Evolutionary conservation across 441 rosid genomes (phyloP).

Genomic region (Populus tomentosa): DNA sequence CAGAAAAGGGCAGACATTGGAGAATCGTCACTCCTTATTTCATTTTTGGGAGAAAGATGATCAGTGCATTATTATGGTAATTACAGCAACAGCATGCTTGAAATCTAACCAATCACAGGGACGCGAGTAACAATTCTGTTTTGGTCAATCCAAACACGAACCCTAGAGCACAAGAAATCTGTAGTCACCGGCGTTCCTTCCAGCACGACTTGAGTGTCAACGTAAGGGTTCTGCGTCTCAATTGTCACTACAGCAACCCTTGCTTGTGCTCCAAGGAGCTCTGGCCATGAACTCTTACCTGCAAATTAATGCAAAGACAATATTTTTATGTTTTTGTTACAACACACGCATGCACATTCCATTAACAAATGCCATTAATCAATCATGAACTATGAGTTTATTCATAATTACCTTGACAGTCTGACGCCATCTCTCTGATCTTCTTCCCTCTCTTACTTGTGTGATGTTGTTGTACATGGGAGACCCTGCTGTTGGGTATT

Average conservation of each 20-base stretch:
- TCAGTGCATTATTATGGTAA: no score
- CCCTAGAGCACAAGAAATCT: conserved; percentile 33
- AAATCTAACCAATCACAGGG: conserved; percentile 5
- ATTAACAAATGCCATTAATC: not conserved
- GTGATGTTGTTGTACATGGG: not conserved
- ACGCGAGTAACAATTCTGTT: not conserved
- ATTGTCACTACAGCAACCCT: not conserved
- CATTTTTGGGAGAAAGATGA: no score
- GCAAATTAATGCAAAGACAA: not conserved
- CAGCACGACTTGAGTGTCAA: conserved; percentile 28
- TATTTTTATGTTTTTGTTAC: not conserved
- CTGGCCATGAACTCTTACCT: conserved; percentile 26
- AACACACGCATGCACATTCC: not conserved
- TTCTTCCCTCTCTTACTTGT: not conserved
- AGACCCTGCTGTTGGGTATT: not conserved
- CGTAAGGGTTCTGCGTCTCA: conserved; percentile 26
- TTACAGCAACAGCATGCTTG: no score
- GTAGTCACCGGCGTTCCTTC: conserved; percentile 22
- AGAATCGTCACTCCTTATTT: no score
- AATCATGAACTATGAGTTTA: not conserved
- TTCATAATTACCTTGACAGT: not conserved
- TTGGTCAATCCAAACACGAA: conserved; percentile 38
- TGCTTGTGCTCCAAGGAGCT: no score
- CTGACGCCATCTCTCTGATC: not conserved
- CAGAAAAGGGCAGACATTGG: no score